phyloP scores from a whole-genome alignment of 805 yeast genomes.

The Starmera amethionina region DNA sequence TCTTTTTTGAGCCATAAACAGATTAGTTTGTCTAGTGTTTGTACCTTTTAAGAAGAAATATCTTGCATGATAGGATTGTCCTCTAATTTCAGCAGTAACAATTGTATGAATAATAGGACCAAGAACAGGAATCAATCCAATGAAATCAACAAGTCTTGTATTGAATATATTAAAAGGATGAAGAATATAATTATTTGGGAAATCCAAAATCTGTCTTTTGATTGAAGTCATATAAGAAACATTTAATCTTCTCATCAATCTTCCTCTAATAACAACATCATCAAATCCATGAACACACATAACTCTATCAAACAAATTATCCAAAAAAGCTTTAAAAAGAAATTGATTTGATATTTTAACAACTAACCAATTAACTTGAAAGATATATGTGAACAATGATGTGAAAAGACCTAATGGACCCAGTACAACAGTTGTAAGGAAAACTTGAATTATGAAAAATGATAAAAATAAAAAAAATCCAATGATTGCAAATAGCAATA shows the following conservation, averaged over 20 bases:
- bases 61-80: conserved; percentile 40
- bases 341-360: conserved; percentile 30
- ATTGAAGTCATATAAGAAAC: conserved; percentile 24
- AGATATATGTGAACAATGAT: conserved; percentile 34
- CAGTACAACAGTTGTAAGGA: conserved; percentile 28
- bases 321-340: conserved; percentile 39
- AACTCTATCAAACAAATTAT: conserved; percentile 37
- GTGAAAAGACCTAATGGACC: conserved; percentile 44
- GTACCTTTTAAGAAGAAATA: conserved; percentile 50
- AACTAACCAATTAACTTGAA: conserved; percentile 32
- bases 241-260: conserved; percentile 21
- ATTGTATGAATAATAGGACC: conserved; percentile 48
- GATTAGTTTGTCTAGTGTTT: conserved; percentile 29
- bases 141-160: conserved; percentile 23
- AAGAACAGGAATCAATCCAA: conserved; percentile 43
- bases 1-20: conserved; percentile 24
- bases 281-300: conserved; percentile 35
- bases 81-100: conserved; percentile 45
- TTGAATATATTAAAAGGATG: conserved; percentile 33
- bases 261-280: conserved; percentile 31
- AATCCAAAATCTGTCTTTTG: conserved; percentile 19
- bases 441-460: conserved; percentile 27
- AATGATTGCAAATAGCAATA: conserved; percentile 27
- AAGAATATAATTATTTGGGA: conserved; percentile 25
- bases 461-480: conserved; percentile 25